A percentile compares a stretch with the other conserved stretches of the same genome.
These are phyloP conservation scores for Lactifluus subvellereus DNA, from an alignment of 768 basidiomycete species.

Conservation along the genomic window DNA sequence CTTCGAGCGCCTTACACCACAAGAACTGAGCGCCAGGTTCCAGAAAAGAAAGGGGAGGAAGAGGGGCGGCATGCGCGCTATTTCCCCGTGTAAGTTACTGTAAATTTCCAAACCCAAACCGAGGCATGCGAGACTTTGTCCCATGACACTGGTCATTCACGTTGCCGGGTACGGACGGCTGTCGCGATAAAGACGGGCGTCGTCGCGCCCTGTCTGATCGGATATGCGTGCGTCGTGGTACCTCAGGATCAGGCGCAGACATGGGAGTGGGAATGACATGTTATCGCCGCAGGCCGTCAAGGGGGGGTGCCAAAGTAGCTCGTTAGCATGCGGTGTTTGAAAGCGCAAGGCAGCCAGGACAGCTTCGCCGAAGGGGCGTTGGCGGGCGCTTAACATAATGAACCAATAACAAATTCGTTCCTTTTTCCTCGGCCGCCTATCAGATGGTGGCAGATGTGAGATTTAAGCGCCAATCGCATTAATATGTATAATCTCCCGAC, in stretches of 20 bases:
- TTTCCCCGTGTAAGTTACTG: not conserved
- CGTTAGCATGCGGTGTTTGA: slow-evolving; percentile 19
- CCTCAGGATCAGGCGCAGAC: not conserved
- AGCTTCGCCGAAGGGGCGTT: slow-evolving; percentile 4
- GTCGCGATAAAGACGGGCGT: not conserved
- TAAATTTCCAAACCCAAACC: not conserved
- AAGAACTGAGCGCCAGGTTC: not conserved
- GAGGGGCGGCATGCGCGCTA: not conserved
- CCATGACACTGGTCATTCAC: slow-evolving; percentile 1
- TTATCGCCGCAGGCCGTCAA: not conserved
- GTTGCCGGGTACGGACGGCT: not conserved
- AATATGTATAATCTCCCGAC: not conserved
- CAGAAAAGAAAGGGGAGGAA: not conserved
- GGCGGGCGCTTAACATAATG: not conserved
- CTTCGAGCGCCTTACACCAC: not conserved
- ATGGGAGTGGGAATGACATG: not conserved
- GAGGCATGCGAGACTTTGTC: not conserved
- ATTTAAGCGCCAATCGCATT: not conserved
- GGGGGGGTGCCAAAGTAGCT: not conserved
- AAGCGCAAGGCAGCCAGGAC: not conserved
- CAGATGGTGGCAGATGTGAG: not conserved
- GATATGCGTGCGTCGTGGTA: not conserved
- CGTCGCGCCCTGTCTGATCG: not conserved
- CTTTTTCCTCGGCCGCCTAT: slow-evolving; percentile 3
- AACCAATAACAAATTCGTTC: slow-evolving; percentile 1